Percentiles rank a stretch among this genome's conserved stretches.
Conservation (phyloP, 495 filamentous ascomycete genomes). For the Penicillium ucsense region DNA sequence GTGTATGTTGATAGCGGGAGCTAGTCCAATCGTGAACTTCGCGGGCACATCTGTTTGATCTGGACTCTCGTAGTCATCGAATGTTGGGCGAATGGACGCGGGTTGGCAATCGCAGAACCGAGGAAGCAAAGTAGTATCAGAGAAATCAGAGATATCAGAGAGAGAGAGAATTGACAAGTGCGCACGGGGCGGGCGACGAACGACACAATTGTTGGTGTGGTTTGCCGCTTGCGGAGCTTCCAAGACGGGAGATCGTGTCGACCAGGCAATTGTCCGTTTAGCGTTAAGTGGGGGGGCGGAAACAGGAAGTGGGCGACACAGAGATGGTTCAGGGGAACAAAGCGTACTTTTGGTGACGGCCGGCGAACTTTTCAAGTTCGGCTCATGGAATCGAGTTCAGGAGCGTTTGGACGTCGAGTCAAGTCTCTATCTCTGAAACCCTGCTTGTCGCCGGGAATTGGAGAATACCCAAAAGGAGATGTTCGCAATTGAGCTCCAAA, state of each 20-base stretch:
- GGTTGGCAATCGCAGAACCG: not conserved
- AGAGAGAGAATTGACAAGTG: not conserved
- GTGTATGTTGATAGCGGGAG: not conserved
- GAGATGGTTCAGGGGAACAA: too few species aligned
- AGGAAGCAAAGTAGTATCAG: not conserved
- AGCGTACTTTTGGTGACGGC: too few species aligned
- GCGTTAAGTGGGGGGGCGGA: not conserved
- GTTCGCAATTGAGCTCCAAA: not conserved
- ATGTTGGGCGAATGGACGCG: not conserved
- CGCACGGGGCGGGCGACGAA: slow-evolving; percentile 6
- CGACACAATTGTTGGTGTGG: not conserved
- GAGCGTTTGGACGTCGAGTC: too few species aligned
- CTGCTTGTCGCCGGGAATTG: not conserved
- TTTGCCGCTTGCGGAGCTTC: not conserved
- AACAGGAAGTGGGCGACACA: not conserved
- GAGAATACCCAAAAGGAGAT: not conserved
- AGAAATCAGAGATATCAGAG: slow-evolving; percentile 3
- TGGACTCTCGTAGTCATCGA: not conserved
- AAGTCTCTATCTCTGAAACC: not conserved
- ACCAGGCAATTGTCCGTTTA: slow-evolving; percentile 12
- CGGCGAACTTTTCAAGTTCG: too few species aligned
- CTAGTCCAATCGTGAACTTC: slow-evolving; percentile 2
- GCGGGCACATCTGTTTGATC: slow-evolving; percentile 4
- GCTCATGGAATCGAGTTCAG: too few species aligned
- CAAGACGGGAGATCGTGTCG: slow-evolving; percentile 14